Evolutionary conservation across 805 yeast species (phyloP).

Genomic region (Saccharomyces cerevisiae): DNA sequence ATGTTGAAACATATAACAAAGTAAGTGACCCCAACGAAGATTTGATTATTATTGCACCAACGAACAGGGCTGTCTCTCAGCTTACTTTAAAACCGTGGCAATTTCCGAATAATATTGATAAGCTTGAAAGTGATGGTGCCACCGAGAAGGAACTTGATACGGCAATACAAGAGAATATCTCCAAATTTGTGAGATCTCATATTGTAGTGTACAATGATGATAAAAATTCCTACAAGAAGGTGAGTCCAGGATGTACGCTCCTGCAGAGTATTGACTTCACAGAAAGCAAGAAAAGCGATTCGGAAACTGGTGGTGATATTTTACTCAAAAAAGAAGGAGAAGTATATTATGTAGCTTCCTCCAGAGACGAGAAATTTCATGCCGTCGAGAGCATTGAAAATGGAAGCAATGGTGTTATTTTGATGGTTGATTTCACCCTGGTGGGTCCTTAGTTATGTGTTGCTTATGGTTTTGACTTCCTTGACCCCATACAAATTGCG

Average conservation of each 20-base stretch:
- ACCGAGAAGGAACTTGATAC: constrained; percentile 40
- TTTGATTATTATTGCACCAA: constrained; percentile 62
- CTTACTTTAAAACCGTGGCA: constrained; percentile 69
- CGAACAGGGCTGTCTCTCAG: constrained; percentile 49
- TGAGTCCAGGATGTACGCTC: constrained; percentile 4
- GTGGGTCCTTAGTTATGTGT: constrained; percentile 26
- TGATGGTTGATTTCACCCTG: constrained; percentile 33
- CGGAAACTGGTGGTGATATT: constrained; percentile 32
- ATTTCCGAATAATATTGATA: constrained; percentile 47
- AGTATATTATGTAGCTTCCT: constrained; percentile 30
- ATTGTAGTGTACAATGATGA: constrained; percentile 32
- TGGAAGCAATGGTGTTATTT: constrained; percentile 40
- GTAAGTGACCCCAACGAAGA: constrained; percentile 38
- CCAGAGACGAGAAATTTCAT: constrained; percentile 30
- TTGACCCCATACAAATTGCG: neutral
- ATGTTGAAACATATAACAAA: constrained; percentile 39
- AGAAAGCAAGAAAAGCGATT: constrained; percentile 23
- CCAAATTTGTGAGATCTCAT: constrained; percentile 56
- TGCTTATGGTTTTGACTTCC: neutral
- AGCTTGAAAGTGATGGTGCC: constrained; percentile 16
- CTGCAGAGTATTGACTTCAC: constrained; percentile 9
- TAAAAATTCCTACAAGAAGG: constrained; percentile 2
- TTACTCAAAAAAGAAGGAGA: constrained; percentile 30
- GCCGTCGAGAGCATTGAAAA: constrained; percentile 30
- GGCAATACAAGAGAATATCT: constrained; percentile 43